Evolutionary conservation across 2,329 filamentous ascomycete genomes (phyloP).

Genomic region (Ascosphaera pollenicola): DNA sequence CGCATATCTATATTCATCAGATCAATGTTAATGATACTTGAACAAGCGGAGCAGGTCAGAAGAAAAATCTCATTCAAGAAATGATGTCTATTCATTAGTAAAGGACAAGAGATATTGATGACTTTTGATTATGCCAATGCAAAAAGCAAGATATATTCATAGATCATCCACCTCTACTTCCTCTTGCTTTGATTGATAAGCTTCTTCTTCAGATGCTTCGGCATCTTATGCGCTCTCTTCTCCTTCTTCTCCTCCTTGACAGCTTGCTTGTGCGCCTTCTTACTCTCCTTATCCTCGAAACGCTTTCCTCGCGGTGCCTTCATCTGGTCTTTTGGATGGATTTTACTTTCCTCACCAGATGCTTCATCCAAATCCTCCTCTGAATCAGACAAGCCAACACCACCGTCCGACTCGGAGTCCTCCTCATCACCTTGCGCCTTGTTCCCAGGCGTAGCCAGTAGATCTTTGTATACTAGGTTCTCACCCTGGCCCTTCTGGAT

Average conservation of each 20-base stretch:
- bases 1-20: background rate
- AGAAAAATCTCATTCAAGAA: background rate
- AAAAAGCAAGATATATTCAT: background rate
- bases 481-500: constrained; percentile 51
- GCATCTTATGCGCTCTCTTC: constrained; percentile 85
- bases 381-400: constrained; percentile 18
- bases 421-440: constrained; percentile 8
- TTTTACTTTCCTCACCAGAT: constrained; percentile 9
- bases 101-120: background rate
- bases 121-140: background rate
- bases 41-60: too few species aligned
- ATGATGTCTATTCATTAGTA: background rate
- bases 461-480: constrained; percentile 63
- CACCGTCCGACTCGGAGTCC: constrained; percentile 15
- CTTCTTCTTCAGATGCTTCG: constrained; percentile 88
- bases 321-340: constrained; percentile 25
- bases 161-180: constrained; percentile 10
- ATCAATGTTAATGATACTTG: too few species aligned
- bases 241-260: constrained; percentile 93
- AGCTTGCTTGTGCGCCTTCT: constrained; percentile 68
- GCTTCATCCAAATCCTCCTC: constrained; percentile 15
- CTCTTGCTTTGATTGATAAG: constrained; percentile 33
- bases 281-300: constrained; percentile 79
- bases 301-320: constrained; percentile 55
- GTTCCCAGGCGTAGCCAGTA: constrained; percentile 42